Base-by-base conservation (phyloP, 2,329 filamentous ascomycete genomes). In the Apiospora kogelbergensis region DNA sequence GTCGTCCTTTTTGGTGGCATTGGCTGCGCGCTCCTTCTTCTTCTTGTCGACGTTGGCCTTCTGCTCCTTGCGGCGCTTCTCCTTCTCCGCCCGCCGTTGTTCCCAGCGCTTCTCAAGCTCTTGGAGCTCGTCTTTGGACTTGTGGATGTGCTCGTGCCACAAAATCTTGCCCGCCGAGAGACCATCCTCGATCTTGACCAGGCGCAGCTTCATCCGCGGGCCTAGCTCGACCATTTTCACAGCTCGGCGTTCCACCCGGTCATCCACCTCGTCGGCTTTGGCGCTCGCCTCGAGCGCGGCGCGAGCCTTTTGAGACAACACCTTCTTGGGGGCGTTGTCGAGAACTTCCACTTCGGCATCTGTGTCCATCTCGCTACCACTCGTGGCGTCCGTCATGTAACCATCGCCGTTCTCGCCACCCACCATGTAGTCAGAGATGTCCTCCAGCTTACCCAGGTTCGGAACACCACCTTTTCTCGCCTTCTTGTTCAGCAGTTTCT, bases 121-220 rank as follows among this genome's bases (percentile, higher is more conserved):
- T 77, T 90, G 88, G 68, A 94, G 83, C 79, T 99, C 95, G 22
- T 89, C 87, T 74, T 89, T 89, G 7, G 89, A 90, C 86, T 99
- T 99, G 78, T 91, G 89, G 67, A 98, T 90, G 78, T 94, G 97
- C 78, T 98, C 94, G 80, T 99, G 96, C 96, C 96, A 99, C 92
- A 99, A 93, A 68, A 97, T 88, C 79, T 94, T 96, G 65, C 96
- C 96, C 33, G 88, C 87, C 76, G 94, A 98, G 7, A 98, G 81
- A 1, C 95, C 96, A 75, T 99, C 96, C 78, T 99, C 96, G 5
- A 99, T 95, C 83, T 99, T 99, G 68, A 94, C 95, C 81, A 99
- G 84, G 41, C 95, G 90, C 48, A 99, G 83, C 70, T 89, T 91
- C 92, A 99, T 91, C 67, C 96, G 89, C 1, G 96, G 96, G 0